Base-by-base conservation (phyloP, 1,139 yeast species). In the Debaryomyces sp. region DNA sequence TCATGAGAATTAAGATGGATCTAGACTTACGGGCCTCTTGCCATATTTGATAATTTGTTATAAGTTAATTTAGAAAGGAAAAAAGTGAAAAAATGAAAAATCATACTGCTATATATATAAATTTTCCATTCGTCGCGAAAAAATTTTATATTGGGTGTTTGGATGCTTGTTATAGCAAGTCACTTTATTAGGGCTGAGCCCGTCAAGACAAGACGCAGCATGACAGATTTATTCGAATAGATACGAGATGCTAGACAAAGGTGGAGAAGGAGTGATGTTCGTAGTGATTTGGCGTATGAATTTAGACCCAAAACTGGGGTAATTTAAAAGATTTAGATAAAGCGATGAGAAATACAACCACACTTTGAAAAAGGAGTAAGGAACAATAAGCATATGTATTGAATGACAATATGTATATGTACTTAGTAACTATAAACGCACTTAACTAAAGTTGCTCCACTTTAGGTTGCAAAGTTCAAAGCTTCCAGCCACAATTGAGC, bases 1-100 rank as follows among this genome's bases (percentile, higher is more conserved):
- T 26, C 15, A 18, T 27, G 21, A 15, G 36, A 18, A 7, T 41
- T 41, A 41, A 41, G 43, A 41, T 21, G 10, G 42, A 39, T 24
- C 2, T 41, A 41, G 70, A 84, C 89, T 78, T 83, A 84, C 88
- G 94, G 96, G 87, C 96, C 96, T 87, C 96, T 87, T 82, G 91
- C 95, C 96, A 88, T 88, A 79, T 80, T 85, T 63, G 71, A 64
- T 68, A 67, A 64, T 66, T 57, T 56, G 61, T 54, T 41, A 26
- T 48, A 51, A 32, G 46, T 34, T 13, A 52, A 47, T 42, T 50
- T 44, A 48, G 47, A 39, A 43, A 44, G 43, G 43, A 51, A 35
- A 48, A 47, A 26, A 35, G n/a, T 36, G 36, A 45, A 40, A 35
- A 44, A 42, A 23, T 17, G 30, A 18, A 21, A 24, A 26, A 24